A percentile compares a stretch with the other conserved stretches of the same genome.
phyloP scores from a whole-genome alignment of 768 basidiomycete genomes.

The Termitomyces sp. region DNA sequence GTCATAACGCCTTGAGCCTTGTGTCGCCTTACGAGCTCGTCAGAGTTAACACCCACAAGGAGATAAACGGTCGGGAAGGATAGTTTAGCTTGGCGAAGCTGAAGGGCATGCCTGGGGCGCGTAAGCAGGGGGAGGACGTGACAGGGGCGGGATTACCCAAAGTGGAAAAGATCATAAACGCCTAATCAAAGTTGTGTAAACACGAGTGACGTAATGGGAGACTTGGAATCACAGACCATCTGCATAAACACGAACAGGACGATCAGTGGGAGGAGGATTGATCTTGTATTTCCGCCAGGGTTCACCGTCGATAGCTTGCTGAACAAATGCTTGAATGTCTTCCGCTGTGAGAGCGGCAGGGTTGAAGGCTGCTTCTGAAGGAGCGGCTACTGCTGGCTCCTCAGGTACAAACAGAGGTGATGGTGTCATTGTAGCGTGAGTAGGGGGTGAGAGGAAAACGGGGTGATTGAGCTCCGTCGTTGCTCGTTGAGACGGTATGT shows the following conservation, averaged over 20 bases:
- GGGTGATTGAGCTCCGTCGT: conserved; percentile 22
- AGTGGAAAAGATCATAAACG: conserved; percentile 98
- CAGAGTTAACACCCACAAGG: conserved; percentile 89
- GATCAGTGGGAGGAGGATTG: conserved; percentile 72
- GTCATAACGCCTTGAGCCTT: conserved; percentile 85
- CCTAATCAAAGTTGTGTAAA: conserved; percentile 34
- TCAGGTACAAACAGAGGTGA: conserved; percentile 24
- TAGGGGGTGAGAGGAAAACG: conserved; percentile 28
- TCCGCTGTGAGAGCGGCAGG: conserved; percentile 63
- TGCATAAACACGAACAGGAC: conserved; percentile 88
- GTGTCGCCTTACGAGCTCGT: conserved; percentile 71
- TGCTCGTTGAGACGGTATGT: conserved; percentile 16
- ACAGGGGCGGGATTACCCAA: conserved; percentile 54
- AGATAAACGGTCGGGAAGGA: conserved; percentile 89
- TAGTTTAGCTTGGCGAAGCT: conserved; percentile 94
- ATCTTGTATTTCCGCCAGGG: conserved; percentile 69
- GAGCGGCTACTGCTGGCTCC: conserved; percentile 37
- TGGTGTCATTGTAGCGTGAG: conserved; percentile 14
- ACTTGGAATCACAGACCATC: conserved; percentile 57
- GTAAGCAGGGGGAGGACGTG: neutral
- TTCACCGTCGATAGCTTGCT: conserved; percentile 69
- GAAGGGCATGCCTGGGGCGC: conserved; percentile 78
- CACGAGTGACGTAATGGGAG: conserved; percentile 23
- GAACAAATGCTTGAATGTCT: conserved; percentile 79
- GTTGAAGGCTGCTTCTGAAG: conserved; percentile 41